Conservation (phyloP, 73 alveolate species). For the Tetrahymena thermophila region DNA sequence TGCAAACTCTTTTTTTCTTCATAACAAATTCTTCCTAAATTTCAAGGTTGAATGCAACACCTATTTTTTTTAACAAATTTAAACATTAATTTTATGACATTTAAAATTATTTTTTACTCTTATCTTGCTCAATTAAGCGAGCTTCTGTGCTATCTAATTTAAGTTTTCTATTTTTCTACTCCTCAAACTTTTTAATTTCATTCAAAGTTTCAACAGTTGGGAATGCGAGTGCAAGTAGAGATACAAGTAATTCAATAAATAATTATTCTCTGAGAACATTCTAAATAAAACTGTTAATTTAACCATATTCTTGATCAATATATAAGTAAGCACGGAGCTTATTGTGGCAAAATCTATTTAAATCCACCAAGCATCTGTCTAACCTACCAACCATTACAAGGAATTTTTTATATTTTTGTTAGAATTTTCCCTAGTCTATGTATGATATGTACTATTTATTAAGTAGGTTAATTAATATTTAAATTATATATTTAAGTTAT, state of each 20-base stretch:
- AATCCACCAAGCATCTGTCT: slow-evolving; percentile 30
- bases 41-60: not conserved
- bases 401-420: slow-evolving; percentile 16
- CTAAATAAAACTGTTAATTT: slow-evolving; percentile 17
- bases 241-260: slow-evolving; percentile 27
- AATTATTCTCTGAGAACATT: slow-evolving; percentile 33
- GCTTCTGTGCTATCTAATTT: not conserved
- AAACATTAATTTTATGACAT: not conserved
- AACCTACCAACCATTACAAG: slow-evolving; percentile 14
- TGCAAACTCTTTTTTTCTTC: slow-evolving; percentile 31
- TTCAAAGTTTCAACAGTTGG: slow-evolving; percentile 11
- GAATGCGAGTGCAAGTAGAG: slow-evolving; percentile 15
- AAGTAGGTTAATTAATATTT: not conserved
- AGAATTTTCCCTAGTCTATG: slow-evolving; percentile 24
- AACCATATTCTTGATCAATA: slow-evolving; percentile 35
- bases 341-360: slow-evolving; percentile 25
- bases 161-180: not conserved
- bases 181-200: slow-evolving; percentile 7
- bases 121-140: not conserved
- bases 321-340: slow-evolving; percentile 35
- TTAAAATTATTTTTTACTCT: not conserved
- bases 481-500: not conserved
- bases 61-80: not conserved
- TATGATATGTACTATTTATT: not conserved
- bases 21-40: slow-evolving; percentile 8